Percentiles rank a stretch among this genome's conserved stretches.
phyloP scores from a whole-genome alignment of 2,329 filamentous ascomycete genomes.

The Aurifilum marmelostoma region DNA sequence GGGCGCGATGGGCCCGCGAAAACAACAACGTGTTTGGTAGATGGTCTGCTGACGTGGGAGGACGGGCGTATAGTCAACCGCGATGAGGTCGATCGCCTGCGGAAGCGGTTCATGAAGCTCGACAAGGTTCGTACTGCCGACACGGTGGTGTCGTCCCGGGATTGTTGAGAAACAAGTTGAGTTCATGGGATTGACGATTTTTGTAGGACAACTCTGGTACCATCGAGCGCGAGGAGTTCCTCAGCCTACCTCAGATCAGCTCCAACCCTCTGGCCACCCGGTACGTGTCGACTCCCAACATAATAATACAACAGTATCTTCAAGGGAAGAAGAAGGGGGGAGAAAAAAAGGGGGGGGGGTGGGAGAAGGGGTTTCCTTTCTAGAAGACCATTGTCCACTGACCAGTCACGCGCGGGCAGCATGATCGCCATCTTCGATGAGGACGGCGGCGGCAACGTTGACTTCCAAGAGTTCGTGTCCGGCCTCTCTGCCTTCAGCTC shows the following conservation, averaged over 20 bases:
- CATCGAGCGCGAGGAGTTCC: slow-evolving; percentile 97
- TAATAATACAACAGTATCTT: not conserved
- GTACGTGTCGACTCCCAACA: slow-evolving; percentile 50
- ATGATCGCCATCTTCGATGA: slow-evolving; percentile 99
- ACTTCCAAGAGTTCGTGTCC: slow-evolving; percentile 98
- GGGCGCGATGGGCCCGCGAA: not conserved
- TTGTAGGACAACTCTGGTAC: slow-evolving; percentile 92
- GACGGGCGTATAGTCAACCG: slow-evolving; percentile 73
- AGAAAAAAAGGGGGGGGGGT: no score
- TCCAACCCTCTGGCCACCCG: slow-evolving; percentile 96
- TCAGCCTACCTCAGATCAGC: slow-evolving; percentile 94
- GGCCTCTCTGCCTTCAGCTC: slow-evolving; percentile 94
- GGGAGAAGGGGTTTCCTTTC: no score
- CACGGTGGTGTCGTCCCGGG: not conserved
- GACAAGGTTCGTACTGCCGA: slow-evolving; percentile 75
- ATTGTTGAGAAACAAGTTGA: not conserved
- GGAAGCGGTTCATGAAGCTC: slow-evolving; percentile 98
- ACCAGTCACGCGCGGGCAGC: slow-evolving; percentile 47
- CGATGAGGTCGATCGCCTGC: slow-evolving; percentile 92
- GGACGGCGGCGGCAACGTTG: slow-evolving; percentile 95
- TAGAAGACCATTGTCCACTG: not conserved
- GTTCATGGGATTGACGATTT: slow-evolving; percentile 13
- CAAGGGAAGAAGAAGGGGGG: not conserved
- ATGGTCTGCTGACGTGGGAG: slow-evolving; percentile 9
- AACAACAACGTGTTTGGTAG: not conserved